Conservation (phyloP, 495 filamentous ascomycete genomes). For the Ascobolus immersus region DNA sequence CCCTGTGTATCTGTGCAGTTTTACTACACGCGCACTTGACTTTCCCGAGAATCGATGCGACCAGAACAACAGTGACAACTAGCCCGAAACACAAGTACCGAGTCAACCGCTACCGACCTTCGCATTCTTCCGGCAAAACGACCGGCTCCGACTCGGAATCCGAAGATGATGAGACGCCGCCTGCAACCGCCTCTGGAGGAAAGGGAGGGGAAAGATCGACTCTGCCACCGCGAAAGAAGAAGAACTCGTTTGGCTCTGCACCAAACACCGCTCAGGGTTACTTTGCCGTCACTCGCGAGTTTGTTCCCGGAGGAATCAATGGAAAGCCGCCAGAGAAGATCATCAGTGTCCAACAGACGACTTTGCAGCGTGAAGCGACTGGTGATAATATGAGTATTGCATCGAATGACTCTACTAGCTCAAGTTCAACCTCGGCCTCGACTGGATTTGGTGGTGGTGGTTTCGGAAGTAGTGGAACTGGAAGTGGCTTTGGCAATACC, state of each 20-base stretch:
- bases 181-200: conserved; percentile 22
- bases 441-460: no score
- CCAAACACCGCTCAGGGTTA: conserved; percentile 77
- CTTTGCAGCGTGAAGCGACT: conserved; percentile 14
- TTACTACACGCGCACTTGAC: conserved; percentile 34
- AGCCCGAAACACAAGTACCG: conserved; percentile 22
- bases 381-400: conserved; percentile 85
- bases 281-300: conserved; percentile 85
- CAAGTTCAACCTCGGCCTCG: no score
- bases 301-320: conserved; percentile 67
- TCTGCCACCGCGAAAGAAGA: conserved; percentile 13
- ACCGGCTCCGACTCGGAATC: conserved; percentile 21
- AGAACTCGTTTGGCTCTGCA: conserved; percentile 29
- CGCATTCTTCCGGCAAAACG: conserved; percentile 27
- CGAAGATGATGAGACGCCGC: conserved; percentile 16
- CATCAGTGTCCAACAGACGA: conserved; percentile 47
- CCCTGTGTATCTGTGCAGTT: conserved; percentile 43
- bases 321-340: conserved; percentile 74
- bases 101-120: no score
- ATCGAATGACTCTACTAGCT: no score
- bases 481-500: no score
- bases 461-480: no score
- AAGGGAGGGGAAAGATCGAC: no score
- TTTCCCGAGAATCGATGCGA: conserved; percentile 18
- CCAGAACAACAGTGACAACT: conserved; percentile 8